Percentiles rank a stretch among this genome's conserved stretches.
These are phyloP conservation scores for Meyerozyma smithsonii DNA, from an alignment of 1,139 yeast species.

Conservation along the genomic window DNA sequence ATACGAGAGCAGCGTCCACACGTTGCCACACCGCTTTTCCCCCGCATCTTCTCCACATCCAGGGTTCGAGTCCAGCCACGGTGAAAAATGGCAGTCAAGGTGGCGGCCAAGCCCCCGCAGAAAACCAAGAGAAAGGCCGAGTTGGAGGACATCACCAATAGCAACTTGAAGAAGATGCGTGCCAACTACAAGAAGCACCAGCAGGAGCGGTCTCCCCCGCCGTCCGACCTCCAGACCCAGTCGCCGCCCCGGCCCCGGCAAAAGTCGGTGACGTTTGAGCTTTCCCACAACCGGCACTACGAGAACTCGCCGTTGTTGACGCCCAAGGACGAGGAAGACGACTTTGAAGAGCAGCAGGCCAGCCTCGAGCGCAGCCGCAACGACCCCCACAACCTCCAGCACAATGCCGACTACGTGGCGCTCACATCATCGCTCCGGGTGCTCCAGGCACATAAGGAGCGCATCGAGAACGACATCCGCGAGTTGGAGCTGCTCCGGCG, in stretches of 20 bases:
- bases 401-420: constrained; percentile 38
- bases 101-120: neutral
- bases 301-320: constrained; percentile 37
- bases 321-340: constrained; percentile 42
- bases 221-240: constrained; percentile 16
- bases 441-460: constrained; percentile 19
- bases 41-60: neutral
- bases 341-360: constrained; percentile 15
- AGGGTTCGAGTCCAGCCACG: neutral
- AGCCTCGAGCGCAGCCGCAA: constrained; percentile 2
- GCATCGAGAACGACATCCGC: constrained; percentile 29
- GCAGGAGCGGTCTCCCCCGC: constrained; percentile 27
- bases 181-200: constrained; percentile 5
- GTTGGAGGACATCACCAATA: constrained; percentile 33
- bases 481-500: constrained; percentile 21
- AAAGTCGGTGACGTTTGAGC: constrained; percentile 24
- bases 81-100: neutral
- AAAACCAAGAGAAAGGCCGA: constrained; percentile 28
- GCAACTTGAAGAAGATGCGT: constrained; percentile 11
- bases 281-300: constrained; percentile 20
- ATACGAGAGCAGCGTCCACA: neutral
- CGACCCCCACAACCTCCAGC: constrained; percentile 14
- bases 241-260: constrained; percentile 14
- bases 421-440: constrained; percentile 33
- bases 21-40: neutral